Evolutionary conservation across 148 eudicot species (phyloP).

Genomic region (Gaultheria prostrata): DNA sequence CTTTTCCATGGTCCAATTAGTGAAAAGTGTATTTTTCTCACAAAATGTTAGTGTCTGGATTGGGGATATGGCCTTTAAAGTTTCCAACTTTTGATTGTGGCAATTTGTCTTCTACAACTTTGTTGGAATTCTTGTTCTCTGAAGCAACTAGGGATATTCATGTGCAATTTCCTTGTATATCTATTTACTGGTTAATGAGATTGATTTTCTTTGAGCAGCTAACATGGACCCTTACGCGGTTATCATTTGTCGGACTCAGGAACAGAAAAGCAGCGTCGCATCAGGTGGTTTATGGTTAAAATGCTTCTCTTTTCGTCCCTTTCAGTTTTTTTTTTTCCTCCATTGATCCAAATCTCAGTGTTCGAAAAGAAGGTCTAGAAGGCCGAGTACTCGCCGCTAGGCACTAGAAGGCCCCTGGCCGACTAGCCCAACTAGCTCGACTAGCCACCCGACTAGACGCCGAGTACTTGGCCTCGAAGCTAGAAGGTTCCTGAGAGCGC

Average conservation of each 20-base stretch:
- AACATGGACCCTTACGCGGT: constrained; percentile 72
- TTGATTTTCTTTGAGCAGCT: constrained; percentile 35
- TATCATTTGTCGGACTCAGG: constrained; percentile 64
- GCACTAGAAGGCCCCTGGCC: too few species aligned
- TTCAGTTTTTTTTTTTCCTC: neutral
- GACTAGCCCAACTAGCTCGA: too few species aligned
- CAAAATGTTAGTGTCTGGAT: neutral
- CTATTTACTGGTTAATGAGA: neutral
- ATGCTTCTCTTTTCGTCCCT: neutral
- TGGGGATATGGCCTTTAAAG: neutral
- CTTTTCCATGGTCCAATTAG: neutral
- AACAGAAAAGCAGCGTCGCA: constrained; percentile 70
- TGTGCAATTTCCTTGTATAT: neutral
- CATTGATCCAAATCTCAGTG: too few species aligned
- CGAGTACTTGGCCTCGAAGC: too few species aligned
- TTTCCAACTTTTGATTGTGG: neutral
- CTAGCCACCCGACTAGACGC: too few species aligned
- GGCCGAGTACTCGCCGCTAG: too few species aligned
- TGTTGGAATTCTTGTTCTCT: neutral
- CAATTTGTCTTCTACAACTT: neutral
- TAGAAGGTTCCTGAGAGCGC: too few species aligned
- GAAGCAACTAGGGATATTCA: neutral
- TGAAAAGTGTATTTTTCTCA: neutral
- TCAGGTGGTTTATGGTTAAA: constrained; percentile 37
- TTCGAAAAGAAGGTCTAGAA: too few species aligned